Evolutionary conservation across 225 moss, liverwort and hornwort genomes (phyloP).

Genomic region (Ulota crispa): DNA sequence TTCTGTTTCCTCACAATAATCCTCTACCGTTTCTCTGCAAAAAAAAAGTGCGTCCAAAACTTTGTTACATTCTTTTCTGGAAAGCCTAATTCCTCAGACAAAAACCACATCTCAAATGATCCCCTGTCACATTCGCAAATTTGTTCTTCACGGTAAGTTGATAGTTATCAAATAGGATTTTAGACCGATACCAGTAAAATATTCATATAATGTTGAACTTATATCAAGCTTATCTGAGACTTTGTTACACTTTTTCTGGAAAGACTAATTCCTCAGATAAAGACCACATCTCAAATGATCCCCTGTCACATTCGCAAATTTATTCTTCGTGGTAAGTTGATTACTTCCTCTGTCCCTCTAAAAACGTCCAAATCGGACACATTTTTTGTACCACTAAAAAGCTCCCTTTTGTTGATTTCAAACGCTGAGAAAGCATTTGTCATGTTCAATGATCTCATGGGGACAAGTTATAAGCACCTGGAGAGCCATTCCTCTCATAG

Average conservation of each 20-base stretch:
- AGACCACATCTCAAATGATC: not conserved
- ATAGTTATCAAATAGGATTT: not conserved
- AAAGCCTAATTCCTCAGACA: not conserved
- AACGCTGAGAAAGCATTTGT: too few species aligned
- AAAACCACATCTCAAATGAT: not conserved
- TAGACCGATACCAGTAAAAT: not conserved
- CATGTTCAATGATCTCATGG: too few species aligned
- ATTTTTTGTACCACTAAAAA: too few species aligned
- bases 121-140: not conserved
- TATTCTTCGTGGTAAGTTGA: not conserved
- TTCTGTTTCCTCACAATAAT: conserved; percentile 22
- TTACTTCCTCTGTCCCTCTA: too few species aligned
- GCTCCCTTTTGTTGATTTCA: too few species aligned
- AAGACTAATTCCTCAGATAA: not conserved
- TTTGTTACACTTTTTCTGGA: not conserved
- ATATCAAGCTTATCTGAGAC: not conserved
- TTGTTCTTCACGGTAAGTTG: not conserved
- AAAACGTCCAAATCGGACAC: too few species aligned
- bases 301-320: not conserved
- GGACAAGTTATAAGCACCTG: too few species aligned
- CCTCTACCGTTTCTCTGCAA: conserved; percentile 22
- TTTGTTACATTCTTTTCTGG: not conserved
- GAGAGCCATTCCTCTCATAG: too few species aligned
- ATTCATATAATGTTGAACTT: not conserved
- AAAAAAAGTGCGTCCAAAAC: not conserved